Conservation (phyloP, 2,329 filamentous ascomycete genomes). For the Fusarium pseudoanthophilum region DNA sequence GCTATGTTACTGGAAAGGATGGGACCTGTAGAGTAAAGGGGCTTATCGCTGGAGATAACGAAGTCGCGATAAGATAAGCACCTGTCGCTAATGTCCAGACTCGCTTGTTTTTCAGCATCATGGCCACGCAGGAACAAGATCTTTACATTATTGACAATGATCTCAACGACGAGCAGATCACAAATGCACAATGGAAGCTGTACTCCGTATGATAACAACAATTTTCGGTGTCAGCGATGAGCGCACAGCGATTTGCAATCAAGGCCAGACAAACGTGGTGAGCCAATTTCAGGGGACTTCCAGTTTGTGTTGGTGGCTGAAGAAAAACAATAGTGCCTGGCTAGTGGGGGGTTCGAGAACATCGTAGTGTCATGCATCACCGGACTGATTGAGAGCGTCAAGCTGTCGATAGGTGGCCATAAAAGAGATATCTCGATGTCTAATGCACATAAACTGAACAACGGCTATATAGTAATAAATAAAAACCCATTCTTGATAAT, state of each 20-base stretch:
- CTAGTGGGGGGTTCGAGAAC: not conserved
- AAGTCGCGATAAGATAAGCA: not conserved
- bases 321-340: not conserved
- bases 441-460: too few species aligned
- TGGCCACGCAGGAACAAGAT: not conserved
- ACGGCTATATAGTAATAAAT: too few species aligned
- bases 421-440: too few species aligned
- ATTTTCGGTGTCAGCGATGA: not conserved
- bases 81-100: fast-evolving
- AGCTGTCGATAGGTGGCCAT: too few species aligned
- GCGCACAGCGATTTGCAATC: not conserved
- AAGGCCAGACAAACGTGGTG: not conserved
- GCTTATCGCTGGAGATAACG: not conserved
- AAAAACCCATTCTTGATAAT: not conserved
- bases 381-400: not conserved
- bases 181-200: not conserved
- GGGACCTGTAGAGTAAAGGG: not conserved
- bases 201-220: not conserved
- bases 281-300: not conserved
- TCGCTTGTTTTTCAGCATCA: not conserved
- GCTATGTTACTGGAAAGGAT: not conserved
- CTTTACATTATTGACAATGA: not conserved
- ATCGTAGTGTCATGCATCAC: not conserved
- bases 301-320: not conserved
- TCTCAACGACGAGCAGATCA: not conserved